Evolutionary conservation across 2,329 filamentous ascomycete species (phyloP).

Genomic region (Ascocoryne sarcoides): DNA sequence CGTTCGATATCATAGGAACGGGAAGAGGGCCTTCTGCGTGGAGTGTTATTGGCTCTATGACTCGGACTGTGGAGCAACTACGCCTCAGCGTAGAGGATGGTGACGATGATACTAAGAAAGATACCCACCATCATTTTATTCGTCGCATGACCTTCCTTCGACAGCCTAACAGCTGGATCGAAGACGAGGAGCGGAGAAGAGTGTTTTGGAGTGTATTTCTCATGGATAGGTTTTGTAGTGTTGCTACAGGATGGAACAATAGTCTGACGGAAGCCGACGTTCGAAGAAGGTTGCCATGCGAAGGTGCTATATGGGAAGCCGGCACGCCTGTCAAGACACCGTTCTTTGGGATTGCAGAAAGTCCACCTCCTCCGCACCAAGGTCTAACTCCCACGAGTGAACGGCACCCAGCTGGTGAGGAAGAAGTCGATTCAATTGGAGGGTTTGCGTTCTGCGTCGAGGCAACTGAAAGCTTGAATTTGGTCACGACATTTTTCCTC

Average conservation of each 20-base stretch:
- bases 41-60: conserved; percentile 30
- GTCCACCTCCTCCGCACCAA: conserved; percentile 17
- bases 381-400: no score
- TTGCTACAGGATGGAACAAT: conserved; percentile 31
- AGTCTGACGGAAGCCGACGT: conserved; percentile 29
- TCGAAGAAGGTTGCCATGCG: conserved; percentile 29
- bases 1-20: conserved; percentile 29
- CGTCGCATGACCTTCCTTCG: no score
- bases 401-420: no score
- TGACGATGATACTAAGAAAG: no score
- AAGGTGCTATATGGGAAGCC: conserved; percentile 28
- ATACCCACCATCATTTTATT: conserved; percentile 18
- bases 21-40: conserved; percentile 29
- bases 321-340: conserved; percentile 18
- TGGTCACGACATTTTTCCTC: conserved; percentile 31
- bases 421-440: conserved; percentile 26
- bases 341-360: conserved; percentile 35
- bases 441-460: conserved; percentile 27
- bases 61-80: conserved; percentile 29
- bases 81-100: conserved; percentile 28
- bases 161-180: conserved; percentile 26
- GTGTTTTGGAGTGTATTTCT: conserved; percentile 33
- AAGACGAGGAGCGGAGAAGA: conserved; percentile 30
- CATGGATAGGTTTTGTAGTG: conserved; percentile 31
- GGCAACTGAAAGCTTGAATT: conserved; percentile 29